phyloP scores from a whole-genome alignment of 495 filamentous ascomycete genomes.

The Halenospora varia region DNA sequence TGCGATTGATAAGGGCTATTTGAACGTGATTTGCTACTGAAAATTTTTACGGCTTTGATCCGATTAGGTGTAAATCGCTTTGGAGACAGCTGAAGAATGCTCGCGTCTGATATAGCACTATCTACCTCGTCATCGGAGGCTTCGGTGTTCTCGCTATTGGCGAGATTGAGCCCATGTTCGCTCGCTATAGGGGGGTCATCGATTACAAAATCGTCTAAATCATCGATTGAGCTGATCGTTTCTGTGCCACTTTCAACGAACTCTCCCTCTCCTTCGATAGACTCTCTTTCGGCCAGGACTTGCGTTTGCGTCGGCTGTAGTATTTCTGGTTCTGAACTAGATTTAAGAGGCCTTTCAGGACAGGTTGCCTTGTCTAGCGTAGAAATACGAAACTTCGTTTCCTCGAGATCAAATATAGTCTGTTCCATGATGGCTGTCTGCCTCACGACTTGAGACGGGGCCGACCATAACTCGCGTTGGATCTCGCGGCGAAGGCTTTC shows the following conservation, averaged over 20 bases:
- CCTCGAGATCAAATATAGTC: conserved; percentile 55
- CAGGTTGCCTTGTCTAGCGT: conserved; percentile 43
- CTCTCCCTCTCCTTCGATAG: conserved; percentile 15
- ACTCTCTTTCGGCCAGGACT: not conserved
- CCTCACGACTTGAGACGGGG: conserved; percentile 38
- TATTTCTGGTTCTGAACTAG: conserved; percentile 11
- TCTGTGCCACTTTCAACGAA: conserved; percentile 28
- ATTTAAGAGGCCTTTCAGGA: conserved; percentile 41
- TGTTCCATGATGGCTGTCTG: conserved; percentile 54
- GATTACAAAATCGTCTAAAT: conserved; percentile 29
- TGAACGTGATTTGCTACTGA: too few species aligned
- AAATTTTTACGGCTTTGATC: too few species aligned
- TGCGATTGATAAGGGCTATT: too few species aligned
- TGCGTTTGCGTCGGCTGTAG: conserved; percentile 14
- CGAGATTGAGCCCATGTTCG: conserved; percentile 22
- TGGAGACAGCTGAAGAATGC: not conserved
- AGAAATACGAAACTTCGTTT: conserved; percentile 48
- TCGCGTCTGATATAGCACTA: conserved; percentile 11
- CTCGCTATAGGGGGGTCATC: conserved; percentile 44
- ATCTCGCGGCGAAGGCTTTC: conserved; percentile 47
- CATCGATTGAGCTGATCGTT: conserved; percentile 19
- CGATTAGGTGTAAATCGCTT: too few species aligned
- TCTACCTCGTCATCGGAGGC: conserved; percentile 22
- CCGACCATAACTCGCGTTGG: conserved; percentile 42
- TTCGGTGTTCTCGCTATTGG: conserved; percentile 13